phyloP scores from a whole-genome alignment of 2,329 filamentous ascomycete genomes.

The Aspergillus pseudoterreus region DNA sequence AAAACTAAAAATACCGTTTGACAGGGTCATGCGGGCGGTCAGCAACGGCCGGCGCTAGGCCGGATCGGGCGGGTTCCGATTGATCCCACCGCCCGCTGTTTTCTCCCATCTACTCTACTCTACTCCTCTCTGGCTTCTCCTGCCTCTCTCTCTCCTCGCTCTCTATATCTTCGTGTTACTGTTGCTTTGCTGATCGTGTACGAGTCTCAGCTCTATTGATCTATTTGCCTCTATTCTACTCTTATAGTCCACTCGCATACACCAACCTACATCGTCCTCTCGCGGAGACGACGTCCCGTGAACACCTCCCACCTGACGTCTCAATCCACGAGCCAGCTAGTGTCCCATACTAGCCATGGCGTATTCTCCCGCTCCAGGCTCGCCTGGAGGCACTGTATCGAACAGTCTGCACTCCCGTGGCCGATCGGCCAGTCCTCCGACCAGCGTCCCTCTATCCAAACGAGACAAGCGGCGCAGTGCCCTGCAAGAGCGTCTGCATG shows the following conservation, averaged over 20 bases:
- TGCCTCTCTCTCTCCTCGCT: not conserved
- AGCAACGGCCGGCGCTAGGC: slow-evolving; percentile 19
- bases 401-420: slow-evolving; percentile 21
- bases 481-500: slow-evolving; percentile 72
- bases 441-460: slow-evolving; percentile 61
- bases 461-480: slow-evolving; percentile 84
- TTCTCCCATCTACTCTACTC: slow-evolving; percentile 4
- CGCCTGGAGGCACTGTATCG: slow-evolving; percentile 22
- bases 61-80: slow-evolving; percentile 16
- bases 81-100: slow-evolving; percentile 14
- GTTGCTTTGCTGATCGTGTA: slow-evolving; percentile 1
- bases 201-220: not conserved
- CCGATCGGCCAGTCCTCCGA: slow-evolving; percentile 30
- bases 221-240: not conserved
- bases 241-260: not conserved
- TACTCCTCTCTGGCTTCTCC: not conserved
- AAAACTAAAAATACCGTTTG: not conserved
- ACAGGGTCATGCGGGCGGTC: slow-evolving; percentile 4
- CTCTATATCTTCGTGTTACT: not conserved
- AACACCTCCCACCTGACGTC: slow-evolving; percentile 4
- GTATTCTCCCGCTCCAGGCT: slow-evolving; percentile 37
- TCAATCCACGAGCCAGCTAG: slow-evolving; percentile 6
- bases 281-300: not conserved
- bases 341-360: slow-evolving; percentile 27
- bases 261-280: not conserved